phyloP scores from a whole-genome alignment of 495 filamentous ascomycete genomes.

The Penicillium flavigenum region DNA sequence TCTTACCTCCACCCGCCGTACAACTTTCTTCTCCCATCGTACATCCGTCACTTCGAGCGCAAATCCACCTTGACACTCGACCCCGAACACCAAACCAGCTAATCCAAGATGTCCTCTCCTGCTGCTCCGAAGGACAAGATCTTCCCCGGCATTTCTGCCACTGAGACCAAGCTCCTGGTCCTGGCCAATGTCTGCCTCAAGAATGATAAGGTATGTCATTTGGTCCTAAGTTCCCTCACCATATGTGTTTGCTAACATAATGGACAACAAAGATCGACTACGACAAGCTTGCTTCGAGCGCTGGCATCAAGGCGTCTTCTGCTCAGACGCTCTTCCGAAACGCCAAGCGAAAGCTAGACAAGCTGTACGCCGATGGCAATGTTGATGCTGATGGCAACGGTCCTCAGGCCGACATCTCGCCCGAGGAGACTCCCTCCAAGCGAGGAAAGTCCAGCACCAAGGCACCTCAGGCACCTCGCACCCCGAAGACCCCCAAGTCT shows the following conservation, averaged over 20 bases:
- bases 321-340: background rate
- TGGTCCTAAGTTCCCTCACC: background rate
- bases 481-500: background rate
- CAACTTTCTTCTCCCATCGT: background rate
- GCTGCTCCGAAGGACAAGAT: background rate
- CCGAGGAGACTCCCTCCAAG: background rate
- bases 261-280: background rate
- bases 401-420: background rate
- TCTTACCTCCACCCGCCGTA: background rate
- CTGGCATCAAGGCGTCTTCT: background rate
- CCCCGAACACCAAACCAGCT: background rate
- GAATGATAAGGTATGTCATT: background rate
- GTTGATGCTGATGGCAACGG: background rate
- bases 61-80: background rate
- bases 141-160: background rate
- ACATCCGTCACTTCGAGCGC: background rate
- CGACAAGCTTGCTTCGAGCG: background rate
- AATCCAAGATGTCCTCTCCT: background rate
- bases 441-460: background rate
- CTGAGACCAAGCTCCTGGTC: constrained; percentile 7
- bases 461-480: background rate
- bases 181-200: background rate
- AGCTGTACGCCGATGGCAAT: background rate
- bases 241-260: background rate
- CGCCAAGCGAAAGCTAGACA: background rate